These are phyloP conservation scores for Colletotrichum cuscutae DNA, from an alignment of 2,329 filamentous ascomycete species.

Conservation along the genomic window DNA sequence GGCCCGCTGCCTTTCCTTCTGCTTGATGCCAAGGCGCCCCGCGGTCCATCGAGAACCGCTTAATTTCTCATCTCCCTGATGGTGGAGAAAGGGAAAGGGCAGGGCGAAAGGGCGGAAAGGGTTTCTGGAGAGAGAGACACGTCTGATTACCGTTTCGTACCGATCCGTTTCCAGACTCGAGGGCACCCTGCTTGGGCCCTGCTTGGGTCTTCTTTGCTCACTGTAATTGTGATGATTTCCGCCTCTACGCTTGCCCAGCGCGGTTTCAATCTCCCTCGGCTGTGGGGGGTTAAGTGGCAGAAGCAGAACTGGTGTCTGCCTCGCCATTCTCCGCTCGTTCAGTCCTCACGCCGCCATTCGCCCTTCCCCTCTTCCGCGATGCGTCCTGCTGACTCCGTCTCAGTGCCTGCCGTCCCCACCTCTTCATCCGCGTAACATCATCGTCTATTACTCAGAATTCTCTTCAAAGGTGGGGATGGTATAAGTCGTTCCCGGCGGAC, in stretches of 20 bases:
- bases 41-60: not conserved
- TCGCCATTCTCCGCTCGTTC: not conserved
- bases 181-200: not conserved
- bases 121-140: not conserved
- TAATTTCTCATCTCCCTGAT: conserved; percentile 13
- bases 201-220: not conserved
- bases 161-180: not conserved
- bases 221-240: not conserved
- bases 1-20: not conserved
- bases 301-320: not conserved
- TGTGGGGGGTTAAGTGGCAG: not conserved
- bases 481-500: not conserved
- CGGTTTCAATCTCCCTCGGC: conserved; percentile 16
- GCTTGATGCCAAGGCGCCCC: not conserved
- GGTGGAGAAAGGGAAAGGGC: not conserved
- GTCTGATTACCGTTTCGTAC: not conserved
- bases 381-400: not conserved
- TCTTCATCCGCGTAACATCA: not conserved
- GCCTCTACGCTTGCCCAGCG: not conserved
- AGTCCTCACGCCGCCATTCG: not conserved
- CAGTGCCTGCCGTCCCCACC: not conserved
- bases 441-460: not conserved
- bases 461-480: not conserved
- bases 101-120: not conserved
- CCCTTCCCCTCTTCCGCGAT: not conserved